phyloP scores from a whole-genome alignment of 116 monocot genomes.

The Phalaenopsis hybrid region DNA sequence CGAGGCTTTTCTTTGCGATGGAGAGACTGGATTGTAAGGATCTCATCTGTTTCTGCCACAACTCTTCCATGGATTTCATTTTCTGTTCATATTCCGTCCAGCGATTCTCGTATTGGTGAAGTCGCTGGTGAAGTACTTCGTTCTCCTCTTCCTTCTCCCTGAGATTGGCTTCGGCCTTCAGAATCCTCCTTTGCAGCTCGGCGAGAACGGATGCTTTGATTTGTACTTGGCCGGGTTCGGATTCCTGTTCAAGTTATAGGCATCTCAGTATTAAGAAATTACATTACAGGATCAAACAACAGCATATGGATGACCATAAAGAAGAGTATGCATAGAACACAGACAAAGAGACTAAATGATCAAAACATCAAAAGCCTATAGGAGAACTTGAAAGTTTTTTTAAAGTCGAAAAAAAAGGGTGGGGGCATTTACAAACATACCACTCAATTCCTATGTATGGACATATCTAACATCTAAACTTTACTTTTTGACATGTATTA shows the following conservation, averaged over 20 bases:
- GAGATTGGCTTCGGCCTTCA: slow-evolving; percentile 68
- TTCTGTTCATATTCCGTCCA: slow-evolving; percentile 57
- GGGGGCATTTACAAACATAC: too few species aligned
- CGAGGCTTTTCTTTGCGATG: slow-evolving; percentile 37
- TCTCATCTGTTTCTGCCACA: slow-evolving; percentile 59
- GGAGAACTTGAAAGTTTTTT: too few species aligned
- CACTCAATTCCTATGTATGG: too few species aligned
- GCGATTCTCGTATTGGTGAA: slow-evolving; percentile 44
- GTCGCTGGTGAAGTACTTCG: slow-evolving; percentile 65
- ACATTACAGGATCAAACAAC: too few species aligned
- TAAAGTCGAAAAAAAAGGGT: too few species aligned
- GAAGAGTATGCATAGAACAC: too few species aligned
- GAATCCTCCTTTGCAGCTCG: slow-evolving; percentile 72
- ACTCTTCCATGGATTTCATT: slow-evolving; percentile 63
- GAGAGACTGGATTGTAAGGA: slow-evolving; percentile 41
- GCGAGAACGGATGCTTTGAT: slow-evolving; percentile 78
- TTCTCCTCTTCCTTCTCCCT: slow-evolving; percentile 89
- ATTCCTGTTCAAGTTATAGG: slow-evolving; percentile 23
- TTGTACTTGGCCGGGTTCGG: slow-evolving; percentile 41
- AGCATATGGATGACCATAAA: too few species aligned
- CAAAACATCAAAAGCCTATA: too few species aligned
- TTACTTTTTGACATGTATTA: too few species aligned
- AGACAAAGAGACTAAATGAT: too few species aligned
- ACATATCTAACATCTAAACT: too few species aligned
- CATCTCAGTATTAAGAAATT: too few species aligned